Evolutionary conservation across 495 filamentous ascomycete genomes (phyloP).

Genomic region (Talaromyces proteolyticus): DNA sequence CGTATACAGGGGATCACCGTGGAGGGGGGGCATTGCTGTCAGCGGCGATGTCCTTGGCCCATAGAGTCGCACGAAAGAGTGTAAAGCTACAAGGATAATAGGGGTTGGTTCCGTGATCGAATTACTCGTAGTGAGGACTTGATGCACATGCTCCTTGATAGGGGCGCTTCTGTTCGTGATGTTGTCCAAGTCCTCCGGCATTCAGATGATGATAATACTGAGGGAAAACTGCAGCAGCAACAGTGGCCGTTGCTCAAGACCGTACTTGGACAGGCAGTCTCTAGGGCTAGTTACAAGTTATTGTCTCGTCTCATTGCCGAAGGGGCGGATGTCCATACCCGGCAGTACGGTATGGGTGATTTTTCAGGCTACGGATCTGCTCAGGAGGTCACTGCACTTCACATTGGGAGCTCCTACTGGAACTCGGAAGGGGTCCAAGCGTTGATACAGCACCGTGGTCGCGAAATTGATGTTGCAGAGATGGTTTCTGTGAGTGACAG

Average conservation of each 20-base stretch:
- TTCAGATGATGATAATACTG: not conserved
- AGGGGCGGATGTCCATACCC: constrained; percentile 10
- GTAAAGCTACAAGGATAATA: not conserved
- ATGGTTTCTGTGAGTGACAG: constrained; percentile 6
- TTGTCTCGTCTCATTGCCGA: constrained; percentile 10
- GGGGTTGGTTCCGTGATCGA: not conserved
- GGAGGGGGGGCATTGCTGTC: not conserved
- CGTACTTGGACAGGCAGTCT: constrained; percentile 6
- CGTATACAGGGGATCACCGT: not conserved
- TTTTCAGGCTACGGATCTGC: not conserved
- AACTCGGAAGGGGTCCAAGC: constrained; percentile 8
- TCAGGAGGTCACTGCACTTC: constrained; percentile 10
- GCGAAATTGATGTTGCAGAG: constrained; percentile 1
- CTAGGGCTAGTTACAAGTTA: constrained; percentile 5
- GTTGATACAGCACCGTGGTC: constrained; percentile 5
- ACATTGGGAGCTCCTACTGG: constrained; percentile 7
- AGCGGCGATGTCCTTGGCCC: not conserved
- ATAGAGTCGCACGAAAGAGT: not conserved
- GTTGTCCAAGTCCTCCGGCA: not conserved
- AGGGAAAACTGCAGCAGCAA: not conserved
- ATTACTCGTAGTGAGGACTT: constrained; percentile 2
- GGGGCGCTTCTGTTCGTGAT: constrained; percentile 8
- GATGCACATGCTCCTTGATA: constrained; percentile 9
- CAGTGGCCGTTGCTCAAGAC: too few species aligned
- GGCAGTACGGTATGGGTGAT: not conserved